Conservation (phyloP, 768 basidiomycete species). For the Exidia glandulosa region DNA sequence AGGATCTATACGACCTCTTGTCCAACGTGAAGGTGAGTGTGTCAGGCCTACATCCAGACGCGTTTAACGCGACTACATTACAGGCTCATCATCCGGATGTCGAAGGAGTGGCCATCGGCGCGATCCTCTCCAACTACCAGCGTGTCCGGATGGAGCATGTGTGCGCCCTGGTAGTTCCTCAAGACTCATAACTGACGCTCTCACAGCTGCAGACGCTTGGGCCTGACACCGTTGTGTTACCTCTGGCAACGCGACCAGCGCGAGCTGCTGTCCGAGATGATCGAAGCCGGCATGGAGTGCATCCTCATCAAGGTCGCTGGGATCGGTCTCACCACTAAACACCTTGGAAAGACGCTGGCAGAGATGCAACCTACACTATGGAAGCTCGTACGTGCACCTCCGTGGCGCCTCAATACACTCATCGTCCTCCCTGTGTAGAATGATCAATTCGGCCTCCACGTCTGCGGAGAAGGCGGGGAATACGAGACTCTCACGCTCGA, state of each 20-base stretch:
- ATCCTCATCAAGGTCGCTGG: slow-evolving; percentile 94
- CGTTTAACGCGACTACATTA: neutral
- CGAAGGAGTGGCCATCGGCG: slow-evolving; percentile 84
- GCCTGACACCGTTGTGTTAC: slow-evolving; percentile 70
- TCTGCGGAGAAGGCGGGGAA: slow-evolving; percentile 97
- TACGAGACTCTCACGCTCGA: slow-evolving; percentile 92
- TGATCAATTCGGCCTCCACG: slow-evolving; percentile 72
- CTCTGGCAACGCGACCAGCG: slow-evolving; percentile 90
- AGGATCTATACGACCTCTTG: slow-evolving; percentile 75
- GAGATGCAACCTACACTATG: slow-evolving; percentile 64
- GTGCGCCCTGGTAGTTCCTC: slow-evolving; percentile 29
- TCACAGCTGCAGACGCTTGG: slow-evolving; percentile 69
- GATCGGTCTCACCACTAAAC: slow-evolving; percentile 65
- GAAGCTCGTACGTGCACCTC: slow-evolving; percentile 45
- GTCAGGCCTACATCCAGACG: neutral
- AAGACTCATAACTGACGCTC: slow-evolving; percentile 1
- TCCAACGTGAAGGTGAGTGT: slow-evolving; percentile 57
- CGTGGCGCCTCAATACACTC: neutral
- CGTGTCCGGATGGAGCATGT: slow-evolving; percentile 96
- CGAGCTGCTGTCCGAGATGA: slow-evolving; percentile 82
- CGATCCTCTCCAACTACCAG: slow-evolving; percentile 96
- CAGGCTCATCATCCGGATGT: slow-evolving; percentile 72
- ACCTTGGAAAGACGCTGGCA: slow-evolving; percentile 67
- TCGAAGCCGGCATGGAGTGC: slow-evolving; percentile 63
- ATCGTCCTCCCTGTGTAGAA: slow-evolving; percentile 37